Evolutionary conservation across 768 basidiomycete species (phyloP), one percentile per base, ranked within the genome.

Genomic region (Serpula lacrymans): DNA sequence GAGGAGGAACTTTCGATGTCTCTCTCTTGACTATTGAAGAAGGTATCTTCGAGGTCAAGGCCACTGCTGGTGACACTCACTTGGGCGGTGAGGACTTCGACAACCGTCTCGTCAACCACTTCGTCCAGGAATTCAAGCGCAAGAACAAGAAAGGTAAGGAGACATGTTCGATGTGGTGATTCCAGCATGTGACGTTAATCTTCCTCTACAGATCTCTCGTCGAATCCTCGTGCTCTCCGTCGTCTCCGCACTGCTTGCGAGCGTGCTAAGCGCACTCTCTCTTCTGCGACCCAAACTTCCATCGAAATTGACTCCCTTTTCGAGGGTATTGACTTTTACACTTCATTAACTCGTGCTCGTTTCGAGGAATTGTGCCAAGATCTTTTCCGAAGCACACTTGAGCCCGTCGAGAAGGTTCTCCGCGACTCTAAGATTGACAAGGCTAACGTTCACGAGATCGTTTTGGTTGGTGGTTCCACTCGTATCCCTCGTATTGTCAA

Each of bases 341-440:
- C 93, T 14, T 91, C 92, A 41, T 80, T 98, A 59, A 98, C 95
- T 57, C 93, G 95, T 74, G 94, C 93, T 37, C 89, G 94, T 57
- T 98, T 96, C 70, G 94, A 96, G 68, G 89, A 94, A 61, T 74
- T 98, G 41, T 94, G 92, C 74, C 83, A 89, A 59, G 90, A 94
- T 55, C 78, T 98, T 52, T 97, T 98, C 87, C 84, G 88, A 39
- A 80, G 82, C 54, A 95, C 91, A 14, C 74, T 95, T 52, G 91
- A 96, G 58, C 86, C 94, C 45, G 95, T 98, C 53, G 93, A 97
- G 77, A 95, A 94, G 72, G 95, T 97, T 48, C 84, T 98, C 58
- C 86, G 89, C 27, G 95, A 97, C 67, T 88, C 95, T 47, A 96
- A 96, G 79, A 94, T 98, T 58, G 91, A 97, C 80, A 97, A 96